A percentile compares a stretch with the other conserved stretches of the same genome.
phyloP scores from a whole-genome alignment of 2,329 filamentous ascomycete species.

The Neurospora sp. region DNA sequence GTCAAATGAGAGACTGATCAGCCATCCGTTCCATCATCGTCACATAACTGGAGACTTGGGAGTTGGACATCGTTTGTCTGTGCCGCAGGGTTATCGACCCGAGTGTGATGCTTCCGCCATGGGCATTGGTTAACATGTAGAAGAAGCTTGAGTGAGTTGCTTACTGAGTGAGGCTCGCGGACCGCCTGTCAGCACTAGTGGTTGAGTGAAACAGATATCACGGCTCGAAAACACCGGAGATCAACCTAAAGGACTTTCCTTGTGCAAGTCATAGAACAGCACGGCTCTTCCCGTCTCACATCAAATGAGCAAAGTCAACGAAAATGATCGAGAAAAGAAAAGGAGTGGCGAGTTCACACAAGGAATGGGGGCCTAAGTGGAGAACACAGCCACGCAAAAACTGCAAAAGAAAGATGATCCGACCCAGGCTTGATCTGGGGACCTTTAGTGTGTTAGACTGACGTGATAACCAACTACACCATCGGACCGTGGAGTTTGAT shows the following conservation, averaged over 20 bases:
- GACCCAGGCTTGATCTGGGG: constrained; percentile 19
- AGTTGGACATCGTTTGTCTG: too few relatives aligned
- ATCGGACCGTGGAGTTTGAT: constrained; percentile 11
- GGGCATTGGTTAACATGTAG: too few relatives aligned
- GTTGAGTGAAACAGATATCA: not conserved
- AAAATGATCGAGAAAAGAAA: not conserved
- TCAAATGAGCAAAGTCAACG: not conserved
- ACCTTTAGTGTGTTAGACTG: constrained; percentile 28
- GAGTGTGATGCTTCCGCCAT: too few relatives aligned
- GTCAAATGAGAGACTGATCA: too few relatives aligned
- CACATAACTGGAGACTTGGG: too few relatives aligned
- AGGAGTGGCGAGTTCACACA: not conserved
- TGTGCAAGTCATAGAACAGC: not conserved
- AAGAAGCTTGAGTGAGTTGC: too few relatives aligned
- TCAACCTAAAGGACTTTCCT: not conserved
- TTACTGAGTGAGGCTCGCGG: not conserved
- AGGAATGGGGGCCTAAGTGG: not conserved
- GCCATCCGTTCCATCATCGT: too few relatives aligned
- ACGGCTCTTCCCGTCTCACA: not conserved
- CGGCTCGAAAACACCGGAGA: not conserved
- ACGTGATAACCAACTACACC: constrained; percentile 38
- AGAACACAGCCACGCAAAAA: not conserved
- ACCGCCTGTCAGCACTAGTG: not conserved
- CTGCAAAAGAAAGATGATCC: constrained; percentile 7
- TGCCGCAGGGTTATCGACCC: too few relatives aligned